These are phyloP conservation scores for Phytopythium chamaehyphon DNA, from an alignment of 352 stramenopile species.

Conservation along the genomic window DNA sequence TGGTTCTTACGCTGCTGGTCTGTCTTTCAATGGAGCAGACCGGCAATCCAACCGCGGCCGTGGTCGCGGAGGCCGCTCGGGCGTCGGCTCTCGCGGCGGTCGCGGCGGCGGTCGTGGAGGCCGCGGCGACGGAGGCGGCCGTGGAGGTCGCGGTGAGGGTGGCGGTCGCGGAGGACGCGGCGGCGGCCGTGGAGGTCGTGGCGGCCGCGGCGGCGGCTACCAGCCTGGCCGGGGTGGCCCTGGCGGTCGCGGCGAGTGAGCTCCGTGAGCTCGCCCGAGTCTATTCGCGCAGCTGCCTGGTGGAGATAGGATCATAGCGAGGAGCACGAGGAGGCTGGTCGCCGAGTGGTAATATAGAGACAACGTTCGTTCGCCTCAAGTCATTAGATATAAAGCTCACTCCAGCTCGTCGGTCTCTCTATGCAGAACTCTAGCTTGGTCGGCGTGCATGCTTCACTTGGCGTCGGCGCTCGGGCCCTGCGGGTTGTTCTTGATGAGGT, in stretches of 20 bases:
- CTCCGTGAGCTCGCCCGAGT: background rate
- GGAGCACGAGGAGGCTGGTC: background rate
- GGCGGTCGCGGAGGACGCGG: slow-evolving; percentile 23
- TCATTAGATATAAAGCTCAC: background rate
- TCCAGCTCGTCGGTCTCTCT: background rate
- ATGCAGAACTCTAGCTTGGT: background rate
- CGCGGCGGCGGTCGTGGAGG: slow-evolving; percentile 40
- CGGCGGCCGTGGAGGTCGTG: slow-evolving; percentile 23
- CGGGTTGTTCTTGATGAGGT: slow-evolving; percentile 97
- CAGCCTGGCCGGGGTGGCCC: slow-evolving; percentile 16
- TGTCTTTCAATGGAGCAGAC: slow-evolving; percentile 27
- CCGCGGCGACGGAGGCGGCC: slow-evolving; percentile 23
- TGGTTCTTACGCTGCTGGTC: background rate
- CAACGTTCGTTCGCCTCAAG: background rate
- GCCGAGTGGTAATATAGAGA: slow-evolving; percentile 2
- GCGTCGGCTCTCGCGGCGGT: slow-evolving; percentile 37
- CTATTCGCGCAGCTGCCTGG: background rate
- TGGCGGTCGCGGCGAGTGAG: slow-evolving; percentile 30
- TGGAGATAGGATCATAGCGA: background rate
- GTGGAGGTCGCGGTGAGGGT: slow-evolving; percentile 18
- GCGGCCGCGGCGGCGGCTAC: slow-evolving; percentile 20
- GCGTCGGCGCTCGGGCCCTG: slow-evolving; percentile 62
- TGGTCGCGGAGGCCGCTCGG: slow-evolving; percentile 58
- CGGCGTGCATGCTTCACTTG: slow-evolving; percentile 49
- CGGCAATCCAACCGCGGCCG: slow-evolving; percentile 68